phyloP scores from a whole-genome alignment of 2,329 filamentous ascomycete species.

The Sphaceloma murrayae region DNA sequence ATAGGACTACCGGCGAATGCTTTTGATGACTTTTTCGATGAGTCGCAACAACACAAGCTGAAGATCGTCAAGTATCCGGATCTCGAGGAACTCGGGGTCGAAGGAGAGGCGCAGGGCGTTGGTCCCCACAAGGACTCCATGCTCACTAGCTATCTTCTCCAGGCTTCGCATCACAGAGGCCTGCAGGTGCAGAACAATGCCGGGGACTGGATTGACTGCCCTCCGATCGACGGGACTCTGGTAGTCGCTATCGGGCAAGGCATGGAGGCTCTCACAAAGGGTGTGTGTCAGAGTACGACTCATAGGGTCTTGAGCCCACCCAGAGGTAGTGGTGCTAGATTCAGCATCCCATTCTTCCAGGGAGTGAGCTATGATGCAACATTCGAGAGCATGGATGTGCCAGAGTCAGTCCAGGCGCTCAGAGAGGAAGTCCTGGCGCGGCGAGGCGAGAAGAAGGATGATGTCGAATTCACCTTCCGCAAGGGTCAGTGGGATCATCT shows the following conservation, averaged over 20 bases:
- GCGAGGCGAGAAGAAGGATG: constrained; percentile 53
- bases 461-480: constrained; percentile 80
- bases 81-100: constrained; percentile 31
- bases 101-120: constrained; percentile 51
- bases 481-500: constrained; percentile 57
- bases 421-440: constrained; percentile 48
- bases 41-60: constrained; percentile 66
- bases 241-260: constrained; percentile 85
- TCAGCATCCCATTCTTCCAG: constrained; percentile 80
- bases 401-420: constrained; percentile 53
- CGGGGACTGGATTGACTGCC: constrained; percentile 74
- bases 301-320: constrained; percentile 70
- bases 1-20: constrained; percentile 59
- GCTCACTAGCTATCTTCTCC: constrained; percentile 71
- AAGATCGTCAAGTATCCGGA: constrained; percentile 86
- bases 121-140: constrained; percentile 81
- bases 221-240: constrained; percentile 64
- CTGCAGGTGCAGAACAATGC: constrained; percentile 73
- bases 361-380: constrained; percentile 69
- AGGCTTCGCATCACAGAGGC: constrained; percentile 65
- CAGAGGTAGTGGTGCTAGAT: constrained; percentile 61
- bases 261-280: constrained; percentile 72
- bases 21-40: constrained; percentile 71
- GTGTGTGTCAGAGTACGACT: constrained; percentile 71
- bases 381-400: constrained; percentile 67